Percentiles rank a stretch among this genome's conserved stretches.
Conservation (phyloP, 2,329 filamentous ascomycete genomes). For the Fusarium staphyleae region DNA sequence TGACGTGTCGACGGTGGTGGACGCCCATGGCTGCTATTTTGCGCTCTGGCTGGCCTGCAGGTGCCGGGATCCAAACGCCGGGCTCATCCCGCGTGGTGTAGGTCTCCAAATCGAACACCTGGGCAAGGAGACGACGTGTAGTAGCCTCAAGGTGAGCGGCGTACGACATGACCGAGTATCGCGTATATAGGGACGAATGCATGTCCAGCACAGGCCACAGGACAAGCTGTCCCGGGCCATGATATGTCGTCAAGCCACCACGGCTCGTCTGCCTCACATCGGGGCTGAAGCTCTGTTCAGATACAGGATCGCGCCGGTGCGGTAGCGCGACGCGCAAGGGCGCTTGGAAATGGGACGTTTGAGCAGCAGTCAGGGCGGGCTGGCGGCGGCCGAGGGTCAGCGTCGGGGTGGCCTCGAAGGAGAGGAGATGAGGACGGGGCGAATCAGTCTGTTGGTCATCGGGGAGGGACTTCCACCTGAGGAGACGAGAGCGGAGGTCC, state of each 20-base stretch:
- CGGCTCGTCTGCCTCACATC: constrained; percentile 76
- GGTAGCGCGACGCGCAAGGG: constrained; percentile 47
- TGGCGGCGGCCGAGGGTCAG: constrained; percentile 93
- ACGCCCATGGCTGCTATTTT: constrained; percentile 94
- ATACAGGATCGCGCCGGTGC: constrained; percentile 40
- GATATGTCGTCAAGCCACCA: constrained; percentile 92
- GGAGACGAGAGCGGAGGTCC: constrained; percentile 43
- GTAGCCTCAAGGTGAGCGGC: constrained; percentile 79
- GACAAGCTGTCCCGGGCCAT: constrained; percentile 91
- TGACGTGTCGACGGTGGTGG: constrained; percentile 85
- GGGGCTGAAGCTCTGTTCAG: constrained; percentile 52
- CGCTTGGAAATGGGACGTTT: constrained; percentile 54
- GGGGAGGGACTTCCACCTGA: constrained; percentile 46
- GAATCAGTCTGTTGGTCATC: constrained; percentile 38
- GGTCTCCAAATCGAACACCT: constrained; percentile 65
- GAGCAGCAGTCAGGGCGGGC: constrained; percentile 52
- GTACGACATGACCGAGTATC: constrained; percentile 75
- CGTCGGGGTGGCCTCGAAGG: constrained; percentile 81
- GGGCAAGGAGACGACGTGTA: constrained; percentile 70
- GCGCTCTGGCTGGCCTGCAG: constrained; percentile 48
- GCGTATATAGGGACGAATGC: constrained; percentile 60
- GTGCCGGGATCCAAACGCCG: constrained; percentile 75
- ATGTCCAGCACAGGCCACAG: constrained; percentile 94
- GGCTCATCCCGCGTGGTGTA: constrained; percentile 74
- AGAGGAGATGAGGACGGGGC: constrained; percentile 76